These are phyloP conservation scores for Curvularia sp. DNA, from an alignment of 2,329 filamentous ascomycete genomes.

Conservation along the genomic window DNA sequence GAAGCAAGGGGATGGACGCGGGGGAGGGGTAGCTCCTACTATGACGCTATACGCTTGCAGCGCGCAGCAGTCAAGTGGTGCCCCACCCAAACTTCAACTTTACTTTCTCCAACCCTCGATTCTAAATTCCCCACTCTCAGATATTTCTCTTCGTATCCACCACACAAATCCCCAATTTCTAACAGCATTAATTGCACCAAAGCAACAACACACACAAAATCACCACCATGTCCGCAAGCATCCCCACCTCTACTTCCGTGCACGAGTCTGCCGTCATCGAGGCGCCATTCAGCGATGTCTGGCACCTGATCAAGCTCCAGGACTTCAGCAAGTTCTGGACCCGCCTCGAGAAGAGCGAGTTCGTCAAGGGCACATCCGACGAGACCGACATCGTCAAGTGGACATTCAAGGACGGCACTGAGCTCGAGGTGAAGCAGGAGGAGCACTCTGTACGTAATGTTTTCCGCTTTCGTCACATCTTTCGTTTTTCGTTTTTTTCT, in stretches of 20 bases:
- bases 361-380: constrained; percentile 66
- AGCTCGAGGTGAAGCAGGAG: constrained; percentile 76
- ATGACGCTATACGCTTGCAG: constrained; percentile 26
- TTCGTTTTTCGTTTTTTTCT: neutral
- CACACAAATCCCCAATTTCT: neutral
- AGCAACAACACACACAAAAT: neutral
- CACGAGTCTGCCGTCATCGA: constrained; percentile 72
- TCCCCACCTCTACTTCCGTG: constrained; percentile 72
- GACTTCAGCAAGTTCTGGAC: constrained; percentile 73
- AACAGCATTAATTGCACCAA: constrained; percentile 14
- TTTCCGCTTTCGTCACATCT: neutral
- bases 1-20: constrained; percentile 20
- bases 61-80: constrained; percentile 6
- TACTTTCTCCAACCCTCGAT: constrained; percentile 6
- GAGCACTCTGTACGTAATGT: constrained; percentile 69
- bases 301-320: constrained; percentile 77
- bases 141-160: neutral
- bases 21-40: constrained; percentile 35
- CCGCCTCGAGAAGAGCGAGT: constrained; percentile 66
- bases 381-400: constrained; percentile 73
- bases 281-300: constrained; percentile 70
- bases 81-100: constrained; percentile 26
- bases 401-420: constrained; percentile 73
- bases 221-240: constrained; percentile 48
- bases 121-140: neutral